Conservation (phyloP, 2,329 filamentous ascomycete species). For the Arthrobotrys sphaeroides region DNA sequence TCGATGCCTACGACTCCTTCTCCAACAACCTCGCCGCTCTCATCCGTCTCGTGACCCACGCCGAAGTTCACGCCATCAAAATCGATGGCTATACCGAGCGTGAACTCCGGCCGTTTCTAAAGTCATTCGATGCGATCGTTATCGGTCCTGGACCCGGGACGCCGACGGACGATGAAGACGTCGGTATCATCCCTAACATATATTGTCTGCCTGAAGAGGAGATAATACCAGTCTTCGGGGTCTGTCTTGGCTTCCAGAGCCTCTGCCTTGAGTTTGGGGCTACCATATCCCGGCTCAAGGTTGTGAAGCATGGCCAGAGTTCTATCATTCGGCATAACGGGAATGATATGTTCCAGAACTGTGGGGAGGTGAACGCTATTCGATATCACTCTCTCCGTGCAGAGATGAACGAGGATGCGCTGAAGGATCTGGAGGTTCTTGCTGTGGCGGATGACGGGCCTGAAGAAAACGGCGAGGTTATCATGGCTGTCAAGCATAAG, state of each 20-base stretch:
- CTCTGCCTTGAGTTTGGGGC: conserved; percentile 75
- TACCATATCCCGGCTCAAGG: conserved; percentile 71
- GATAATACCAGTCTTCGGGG: conserved; percentile 80
- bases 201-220: conserved; percentile 72
- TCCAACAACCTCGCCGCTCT: conserved; percentile 92
- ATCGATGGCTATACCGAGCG: conserved; percentile 73
- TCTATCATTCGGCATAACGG: conserved; percentile 71
- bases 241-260: conserved; percentile 90
- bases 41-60: conserved; percentile 74
- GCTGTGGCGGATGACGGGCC: conserved; percentile 59
- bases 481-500: conserved; percentile 80
- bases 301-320: conserved; percentile 84
- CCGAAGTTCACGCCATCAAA: conserved; percentile 74
- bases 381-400: conserved; percentile 63
- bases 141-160: conserved; percentile 90
- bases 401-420: conserved; percentile 56
- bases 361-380: conserved; percentile 62
- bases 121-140: conserved; percentile 81
- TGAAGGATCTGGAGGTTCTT: conserved; percentile 58
- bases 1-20: conserved; percentile 97
- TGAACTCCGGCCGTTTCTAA: conserved; percentile 66
- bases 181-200: conserved; percentile 80
- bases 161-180: conserved; percentile 75
- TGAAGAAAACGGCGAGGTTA: conserved; percentile 66
- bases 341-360: conserved; percentile 72